These are phyloP conservation scores for Epicoccum sorghinum DNA, from an alignment of 2,329 filamentous ascomycete genomes.

Conservation along the genomic window DNA sequence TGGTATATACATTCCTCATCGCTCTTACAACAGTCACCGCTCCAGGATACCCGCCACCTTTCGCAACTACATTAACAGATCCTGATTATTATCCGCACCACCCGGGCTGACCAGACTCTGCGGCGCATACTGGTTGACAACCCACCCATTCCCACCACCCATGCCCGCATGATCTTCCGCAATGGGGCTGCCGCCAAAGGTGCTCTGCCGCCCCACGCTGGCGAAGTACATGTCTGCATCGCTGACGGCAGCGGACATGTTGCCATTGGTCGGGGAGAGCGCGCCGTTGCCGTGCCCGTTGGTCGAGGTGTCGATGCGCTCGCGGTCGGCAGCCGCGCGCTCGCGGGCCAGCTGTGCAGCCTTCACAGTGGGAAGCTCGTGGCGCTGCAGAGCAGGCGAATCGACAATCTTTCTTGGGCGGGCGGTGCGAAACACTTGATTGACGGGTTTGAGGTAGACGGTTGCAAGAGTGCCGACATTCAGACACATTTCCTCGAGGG, in stretches of 20 bases:
- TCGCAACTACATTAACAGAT: slow-evolving; percentile 19
- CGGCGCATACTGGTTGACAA: slow-evolving; percentile 45
- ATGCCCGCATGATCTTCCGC: slow-evolving; percentile 34
- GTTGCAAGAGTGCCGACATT: slow-evolving; percentile 96
- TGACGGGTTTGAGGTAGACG: slow-evolving; percentile 96
- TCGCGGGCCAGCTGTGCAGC: slow-evolving; percentile 49
- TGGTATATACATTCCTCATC: no score
- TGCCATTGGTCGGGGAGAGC: slow-evolving; percentile 37
- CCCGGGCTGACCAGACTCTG: slow-evolving; percentile 38
- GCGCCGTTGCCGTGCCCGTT: slow-evolving; percentile 38
- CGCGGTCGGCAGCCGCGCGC: slow-evolving; percentile 40
- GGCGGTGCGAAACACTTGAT: slow-evolving; percentile 92
- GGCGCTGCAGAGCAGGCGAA: slow-evolving; percentile 83
- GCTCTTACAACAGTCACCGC: no score
- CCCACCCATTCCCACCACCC: slow-evolving; percentile 42
- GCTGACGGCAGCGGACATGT: slow-evolving; percentile 74
- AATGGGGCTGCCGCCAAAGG: slow-evolving; percentile 44
- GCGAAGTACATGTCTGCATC: slow-evolving; percentile 92
- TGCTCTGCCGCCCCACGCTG: slow-evolving; percentile 53
- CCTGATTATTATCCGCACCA: slow-evolving; percentile 37
- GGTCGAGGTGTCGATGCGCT: slow-evolving; percentile 33
- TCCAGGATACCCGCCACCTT: no score
- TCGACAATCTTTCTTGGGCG: slow-evolving; percentile 79
- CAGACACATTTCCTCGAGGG: slow-evolving; percentile 95
- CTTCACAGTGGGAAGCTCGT: slow-evolving; percentile 64